Conservation (phyloP, 305 asterid species). For the Euphrasia arctica region DNA sequence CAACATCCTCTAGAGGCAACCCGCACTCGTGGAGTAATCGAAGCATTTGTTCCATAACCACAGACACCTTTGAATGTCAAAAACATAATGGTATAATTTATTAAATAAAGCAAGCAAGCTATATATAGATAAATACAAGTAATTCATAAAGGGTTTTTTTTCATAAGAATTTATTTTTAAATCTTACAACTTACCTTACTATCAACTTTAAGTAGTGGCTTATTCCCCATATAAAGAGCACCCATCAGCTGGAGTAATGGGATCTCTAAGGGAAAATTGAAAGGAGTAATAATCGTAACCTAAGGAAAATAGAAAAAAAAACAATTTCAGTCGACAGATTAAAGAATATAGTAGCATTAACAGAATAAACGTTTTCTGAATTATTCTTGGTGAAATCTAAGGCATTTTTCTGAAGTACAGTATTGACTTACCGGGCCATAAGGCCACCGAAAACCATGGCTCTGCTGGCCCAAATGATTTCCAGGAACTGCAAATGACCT, state of each 20-base stretch:
- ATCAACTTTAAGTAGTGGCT: constrained; percentile 92
- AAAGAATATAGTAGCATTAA: neutral
- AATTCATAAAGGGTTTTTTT: neutral
- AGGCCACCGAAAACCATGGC: constrained; percentile 99
- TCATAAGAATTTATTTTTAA: constrained; percentile 4
- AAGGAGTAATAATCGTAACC: constrained; percentile 91
- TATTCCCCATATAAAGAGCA: constrained; percentile 97
- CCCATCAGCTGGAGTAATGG: constrained; percentile 98
- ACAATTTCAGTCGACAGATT: constrained; percentile 5
- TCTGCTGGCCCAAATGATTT: constrained; percentile 96
- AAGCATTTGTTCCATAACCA: constrained; percentile 95
- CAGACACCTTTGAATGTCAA: constrained; percentile 52
- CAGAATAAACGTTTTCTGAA: neutral
- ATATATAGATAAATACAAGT: neutral
- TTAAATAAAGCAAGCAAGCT: neutral
- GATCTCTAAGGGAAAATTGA: constrained; percentile 95
- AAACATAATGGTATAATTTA: neutral
- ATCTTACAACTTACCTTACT: constrained; percentile 68
- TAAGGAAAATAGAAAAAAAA: constrained; percentile 20
- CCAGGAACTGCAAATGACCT: constrained; percentile 94
- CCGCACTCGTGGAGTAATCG: constrained; percentile 93
- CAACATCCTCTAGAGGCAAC: constrained; percentile 78
- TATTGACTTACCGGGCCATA: constrained; percentile 82
- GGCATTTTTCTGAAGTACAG: constrained; percentile 3
- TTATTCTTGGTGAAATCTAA: neutral